These are phyloP conservation scores for Incumbomyces delicatus DNA, from an alignment of 2,329 filamentous ascomycete species.

Conservation along the genomic window DNA sequence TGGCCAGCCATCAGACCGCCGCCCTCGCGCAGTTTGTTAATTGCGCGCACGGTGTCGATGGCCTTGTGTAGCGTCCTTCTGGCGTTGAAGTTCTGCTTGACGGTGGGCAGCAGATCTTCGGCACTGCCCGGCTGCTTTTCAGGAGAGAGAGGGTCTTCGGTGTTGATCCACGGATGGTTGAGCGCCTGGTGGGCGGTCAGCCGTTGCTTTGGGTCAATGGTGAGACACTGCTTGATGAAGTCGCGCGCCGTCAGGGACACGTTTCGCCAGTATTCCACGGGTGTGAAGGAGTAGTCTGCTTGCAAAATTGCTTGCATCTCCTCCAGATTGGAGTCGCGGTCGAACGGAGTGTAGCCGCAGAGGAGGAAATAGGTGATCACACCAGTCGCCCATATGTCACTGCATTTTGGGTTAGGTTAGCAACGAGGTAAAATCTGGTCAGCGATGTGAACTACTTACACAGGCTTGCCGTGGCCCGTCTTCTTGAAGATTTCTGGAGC, in stretches of 20 bases:
- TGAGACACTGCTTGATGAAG: constrained; percentile 86
- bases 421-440: constrained; percentile 6
- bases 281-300: constrained; percentile 92
- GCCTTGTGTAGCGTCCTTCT: constrained; percentile 55
- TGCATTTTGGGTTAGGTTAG: constrained; percentile 22
- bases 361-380: constrained; percentile 98
- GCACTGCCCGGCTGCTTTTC: constrained; percentile 24
- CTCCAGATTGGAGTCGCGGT: constrained; percentile 93
- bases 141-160: constrained; percentile 35
- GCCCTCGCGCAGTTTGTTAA: constrained; percentile 56
- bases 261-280: constrained; percentile 90
- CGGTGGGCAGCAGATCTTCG: constrained; percentile 52
- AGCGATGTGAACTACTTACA: constrained; percentile 41
- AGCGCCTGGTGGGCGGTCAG: constrained; percentile 81
- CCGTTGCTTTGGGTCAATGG: constrained; percentile 73
- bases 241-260: constrained; percentile 78
- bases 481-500: constrained; percentile 99
- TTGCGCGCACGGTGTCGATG: constrained; percentile 58
- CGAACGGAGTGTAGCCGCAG: constrained; percentile 96
- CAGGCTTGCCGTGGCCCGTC: constrained; percentile 92
- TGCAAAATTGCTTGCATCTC: constrained; percentile 99
- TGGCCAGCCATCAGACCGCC: constrained; percentile 43
- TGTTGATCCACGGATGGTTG: constrained; percentile 55
- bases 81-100: constrained; percentile 64
- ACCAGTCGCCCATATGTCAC: constrained; percentile 92